phyloP scores from a whole-genome alignment of 768 basidiomycete species.

The Kwoniella botswanensis region DNA sequence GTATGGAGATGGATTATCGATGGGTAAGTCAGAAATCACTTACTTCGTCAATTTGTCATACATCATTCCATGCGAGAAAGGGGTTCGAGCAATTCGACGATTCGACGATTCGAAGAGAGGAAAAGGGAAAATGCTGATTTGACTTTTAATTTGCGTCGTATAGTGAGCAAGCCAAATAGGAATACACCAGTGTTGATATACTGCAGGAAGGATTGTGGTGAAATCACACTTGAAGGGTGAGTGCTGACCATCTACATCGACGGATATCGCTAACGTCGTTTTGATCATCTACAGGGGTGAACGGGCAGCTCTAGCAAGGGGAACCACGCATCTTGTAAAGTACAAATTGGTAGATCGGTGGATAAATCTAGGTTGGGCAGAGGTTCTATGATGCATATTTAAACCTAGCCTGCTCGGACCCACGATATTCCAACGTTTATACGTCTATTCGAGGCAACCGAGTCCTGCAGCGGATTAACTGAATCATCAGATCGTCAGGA shows the following conservation, averaged over 20 bases:
- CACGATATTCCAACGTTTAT: too few relatives aligned
- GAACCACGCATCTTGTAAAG: conserved; percentile 78
- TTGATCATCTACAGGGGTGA: conserved; percentile 64
- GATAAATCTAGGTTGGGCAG: conserved; percentile 56
- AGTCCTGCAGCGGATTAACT: too few relatives aligned
- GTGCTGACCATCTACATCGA: conserved; percentile 20
- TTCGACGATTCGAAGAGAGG: too few relatives aligned
- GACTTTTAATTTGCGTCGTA: neutral
- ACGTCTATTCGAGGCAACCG: too few relatives aligned
- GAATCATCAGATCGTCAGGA: too few relatives aligned
- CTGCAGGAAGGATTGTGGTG: conserved; percentile 70
- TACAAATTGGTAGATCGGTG: conserved; percentile 71
- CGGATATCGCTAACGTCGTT: too few relatives aligned
- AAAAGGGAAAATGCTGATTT: neutral
- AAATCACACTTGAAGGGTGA: conserved; percentile 59
- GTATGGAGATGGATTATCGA: conserved; percentile 72
- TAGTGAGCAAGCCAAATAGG: conserved; percentile 80
- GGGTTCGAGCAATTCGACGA: too few relatives aligned
- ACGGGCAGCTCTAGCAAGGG: conserved; percentile 73
- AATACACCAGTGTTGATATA: conserved; percentile 79
- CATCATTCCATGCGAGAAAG: neutral
- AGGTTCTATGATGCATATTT: conserved; percentile 43
- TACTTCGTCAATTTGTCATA: neutral
- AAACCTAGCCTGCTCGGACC: neutral
- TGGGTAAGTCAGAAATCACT: conserved; percentile 53